Evolutionary conservation across 495 filamentous ascomycete species (phyloP).

Genomic region (Lentithecium fluviatile): DNA sequence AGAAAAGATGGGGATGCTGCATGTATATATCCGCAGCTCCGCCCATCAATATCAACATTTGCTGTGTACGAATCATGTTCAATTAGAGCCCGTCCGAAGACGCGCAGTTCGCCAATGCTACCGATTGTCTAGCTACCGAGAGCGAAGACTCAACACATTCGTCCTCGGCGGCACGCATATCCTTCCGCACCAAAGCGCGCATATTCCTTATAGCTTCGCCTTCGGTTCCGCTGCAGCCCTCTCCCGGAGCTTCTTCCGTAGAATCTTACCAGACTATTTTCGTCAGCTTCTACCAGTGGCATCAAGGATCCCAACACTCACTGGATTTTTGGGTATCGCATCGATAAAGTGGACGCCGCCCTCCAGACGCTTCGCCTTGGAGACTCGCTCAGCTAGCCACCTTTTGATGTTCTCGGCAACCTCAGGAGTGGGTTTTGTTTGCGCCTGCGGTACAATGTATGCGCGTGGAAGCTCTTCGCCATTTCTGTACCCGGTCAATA

Average conservation of each 20-base stretch:
- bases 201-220: conserved; percentile 18
- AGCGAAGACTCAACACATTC: too few species aligned
- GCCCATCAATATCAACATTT: conserved; percentile 1
- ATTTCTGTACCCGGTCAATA: conserved; percentile 23
- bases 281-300: background rate
- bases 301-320: conserved; percentile 11
- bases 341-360: conserved; percentile 41
- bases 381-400: conserved; percentile 37
- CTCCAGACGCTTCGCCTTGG: conserved; percentile 39
- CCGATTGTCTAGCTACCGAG: too few species aligned
- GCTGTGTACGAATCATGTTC: too few species aligned
- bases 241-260: conserved; percentile 42
- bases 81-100: too few species aligned
- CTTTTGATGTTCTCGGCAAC: conserved; percentile 36
- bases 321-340: conserved; percentile 45
- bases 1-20: conserved; percentile 4
- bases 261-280: conserved; percentile 42
- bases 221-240: conserved; percentile 35
- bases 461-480: conserved; percentile 44
- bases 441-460: conserved; percentile 39
- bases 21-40: conserved; percentile 31
- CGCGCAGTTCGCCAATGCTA: too few species aligned
- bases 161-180: too few species aligned
- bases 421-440: conserved; percentile 19
- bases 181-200: too few species aligned